A percentile compares a stretch with the other conserved stretches of the same genome.
These are phyloP conservation scores for Leccinum subrobustum DNA, from an alignment of 1,284 basidiomycete genomes.

Conservation along the genomic window DNA sequence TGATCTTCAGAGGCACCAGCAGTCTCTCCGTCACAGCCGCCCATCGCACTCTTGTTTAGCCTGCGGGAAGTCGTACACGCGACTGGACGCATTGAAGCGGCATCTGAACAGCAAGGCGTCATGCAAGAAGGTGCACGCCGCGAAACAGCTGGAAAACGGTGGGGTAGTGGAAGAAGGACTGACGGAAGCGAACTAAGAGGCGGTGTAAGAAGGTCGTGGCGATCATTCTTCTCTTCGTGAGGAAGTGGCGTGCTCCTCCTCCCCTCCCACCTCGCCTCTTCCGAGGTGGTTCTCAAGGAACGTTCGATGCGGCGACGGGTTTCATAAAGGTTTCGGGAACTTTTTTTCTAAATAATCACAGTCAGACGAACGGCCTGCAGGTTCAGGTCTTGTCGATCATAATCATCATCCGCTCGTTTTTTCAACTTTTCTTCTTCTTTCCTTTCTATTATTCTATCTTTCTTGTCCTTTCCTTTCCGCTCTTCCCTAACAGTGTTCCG, in stretches of 20 bases:
- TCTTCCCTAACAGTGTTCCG: too few relatives aligned
- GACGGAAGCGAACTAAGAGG: constrained; percentile 18
- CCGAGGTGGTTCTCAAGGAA: neutral
- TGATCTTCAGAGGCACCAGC: constrained; percentile 30
- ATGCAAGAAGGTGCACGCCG: constrained; percentile 26
- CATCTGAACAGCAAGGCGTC: constrained; percentile 30
- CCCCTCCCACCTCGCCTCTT: neutral
- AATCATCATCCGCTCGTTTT: neutral
- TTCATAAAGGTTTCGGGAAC: neutral
- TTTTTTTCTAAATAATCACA: neutral
- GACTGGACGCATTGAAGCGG: constrained; percentile 32
- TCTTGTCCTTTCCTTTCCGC: too few relatives aligned
- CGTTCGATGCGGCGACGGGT: neutral
- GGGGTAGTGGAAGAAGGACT: constrained; percentile 10
- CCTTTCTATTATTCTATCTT: too few relatives aligned
- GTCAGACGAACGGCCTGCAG: neutral
- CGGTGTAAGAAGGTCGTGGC: constrained; percentile 11
- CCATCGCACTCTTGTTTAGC: constrained; percentile 26
- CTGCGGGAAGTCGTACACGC: constrained; percentile 31
- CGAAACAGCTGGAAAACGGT: constrained; percentile 8
- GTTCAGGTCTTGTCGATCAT: neutral
- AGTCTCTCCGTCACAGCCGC: constrained; percentile 28
- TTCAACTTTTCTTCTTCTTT: neutral
- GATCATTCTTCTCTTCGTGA: constrained; percentile 5
- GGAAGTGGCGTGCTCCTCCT: constrained; percentile 19